Evolutionary conservation across 495 filamentous ascomycete species (phyloP).

Genomic region (Hypoxylon intermedium): DNA sequence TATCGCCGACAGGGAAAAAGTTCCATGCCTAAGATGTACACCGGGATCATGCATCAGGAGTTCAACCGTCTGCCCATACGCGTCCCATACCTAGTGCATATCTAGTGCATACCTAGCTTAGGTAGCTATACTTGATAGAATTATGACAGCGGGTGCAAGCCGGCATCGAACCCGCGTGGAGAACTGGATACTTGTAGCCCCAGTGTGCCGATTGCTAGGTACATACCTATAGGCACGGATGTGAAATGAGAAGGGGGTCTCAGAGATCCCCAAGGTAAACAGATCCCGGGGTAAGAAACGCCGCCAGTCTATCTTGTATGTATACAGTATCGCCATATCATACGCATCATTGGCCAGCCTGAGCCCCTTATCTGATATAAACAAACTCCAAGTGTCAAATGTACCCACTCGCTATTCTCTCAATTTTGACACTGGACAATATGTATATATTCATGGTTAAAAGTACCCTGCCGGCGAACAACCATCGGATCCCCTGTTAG

Average conservation of each 20-base stretch:
- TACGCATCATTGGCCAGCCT: background rate
- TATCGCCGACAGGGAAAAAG: background rate
- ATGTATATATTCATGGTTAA: background rate
- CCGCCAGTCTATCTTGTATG: background rate
- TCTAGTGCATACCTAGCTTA: background rate
- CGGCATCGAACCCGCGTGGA: background rate
- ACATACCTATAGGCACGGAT: too few species aligned
- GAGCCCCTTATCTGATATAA: constrained; percentile 3
- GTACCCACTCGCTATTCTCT: background rate
- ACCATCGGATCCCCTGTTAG: constrained; percentile 12
- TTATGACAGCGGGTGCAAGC: background rate
- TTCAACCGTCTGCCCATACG: background rate
- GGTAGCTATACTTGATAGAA: background rate
- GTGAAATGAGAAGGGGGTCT: too few species aligned
- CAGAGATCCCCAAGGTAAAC: too few species aligned
- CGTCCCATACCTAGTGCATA: background rate
- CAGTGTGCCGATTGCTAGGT: too few species aligned
- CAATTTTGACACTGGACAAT: background rate
- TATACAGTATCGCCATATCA: background rate
- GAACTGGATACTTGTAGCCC: background rate
- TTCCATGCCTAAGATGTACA: background rate
- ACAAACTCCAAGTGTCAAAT: background rate
- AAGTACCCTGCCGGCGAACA: constrained; percentile 15
- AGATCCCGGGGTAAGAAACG: background rate
- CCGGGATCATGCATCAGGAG: background rate